Evolutionary conservation across 176 grass and related monocot species (phyloP).

Genomic region (Lolium multiflorum): DNA sequence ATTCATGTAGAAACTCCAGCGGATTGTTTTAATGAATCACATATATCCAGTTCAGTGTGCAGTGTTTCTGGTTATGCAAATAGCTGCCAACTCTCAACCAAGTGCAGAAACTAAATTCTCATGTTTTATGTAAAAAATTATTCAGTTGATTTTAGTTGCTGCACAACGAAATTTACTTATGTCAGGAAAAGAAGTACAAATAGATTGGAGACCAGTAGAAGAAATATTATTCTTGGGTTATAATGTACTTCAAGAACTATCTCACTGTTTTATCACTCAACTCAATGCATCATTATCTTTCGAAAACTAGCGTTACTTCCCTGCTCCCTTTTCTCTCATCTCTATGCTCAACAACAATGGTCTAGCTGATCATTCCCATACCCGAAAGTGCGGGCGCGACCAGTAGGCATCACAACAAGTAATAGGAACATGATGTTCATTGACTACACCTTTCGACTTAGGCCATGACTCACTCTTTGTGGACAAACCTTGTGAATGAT

Average conservation of each 20-base stretch:
- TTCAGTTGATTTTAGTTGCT: slow-evolving; percentile 20
- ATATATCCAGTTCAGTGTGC: not conserved
- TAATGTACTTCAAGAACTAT: slow-evolving; percentile 19
- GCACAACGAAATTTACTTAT: not conserved
- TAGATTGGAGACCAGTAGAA: slow-evolving; percentile 3
- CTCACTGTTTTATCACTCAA: not conserved
- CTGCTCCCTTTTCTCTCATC: slow-evolving; percentile 5
- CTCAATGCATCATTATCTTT: slow-evolving; percentile 16
- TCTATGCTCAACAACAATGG: not conserved
- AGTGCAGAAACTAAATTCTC: slow-evolving; percentile 10
- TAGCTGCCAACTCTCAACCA: slow-evolving; percentile 24
- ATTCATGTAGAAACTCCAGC: slow-evolving; percentile 12
- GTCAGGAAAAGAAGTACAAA: slow-evolving; percentile 10
- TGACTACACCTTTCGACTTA: slow-evolving; percentile 1
- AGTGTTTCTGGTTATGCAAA: not conserved
- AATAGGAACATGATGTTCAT: slow-evolving; percentile 15
- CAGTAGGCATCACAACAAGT: slow-evolving; percentile 6
- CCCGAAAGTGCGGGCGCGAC: not conserved
- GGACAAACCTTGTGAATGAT: not conserved
- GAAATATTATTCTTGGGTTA: slow-evolving; percentile 12
- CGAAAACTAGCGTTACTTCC: not conserved
- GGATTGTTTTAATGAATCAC: not conserved
- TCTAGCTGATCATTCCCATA: slow-evolving; percentile 12
- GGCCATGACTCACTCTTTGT: not conserved
- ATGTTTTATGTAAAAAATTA: not conserved